Evolutionary conservation across 768 basidiomycete species (phyloP), one percentile per base, ranked within the genome.

Genomic region (Phlegmacium glaucopus): DNA sequence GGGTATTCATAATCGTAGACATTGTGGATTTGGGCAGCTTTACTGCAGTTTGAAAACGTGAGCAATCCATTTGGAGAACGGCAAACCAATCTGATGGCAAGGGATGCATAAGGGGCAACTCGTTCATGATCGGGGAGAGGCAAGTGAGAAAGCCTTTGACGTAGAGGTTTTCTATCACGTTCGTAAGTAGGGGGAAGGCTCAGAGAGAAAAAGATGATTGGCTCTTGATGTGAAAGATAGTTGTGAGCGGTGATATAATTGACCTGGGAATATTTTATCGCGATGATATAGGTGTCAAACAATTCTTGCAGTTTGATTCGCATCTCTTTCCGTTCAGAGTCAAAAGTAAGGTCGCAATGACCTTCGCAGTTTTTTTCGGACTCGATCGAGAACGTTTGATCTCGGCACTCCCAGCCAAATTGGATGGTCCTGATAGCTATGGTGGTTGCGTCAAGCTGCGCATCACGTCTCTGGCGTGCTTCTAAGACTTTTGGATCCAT

Each of bases 351-450:
- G 11, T 35, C 18, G n/a, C 69, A 67, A 18, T 45, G 30, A 9
- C 47, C 47, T 37, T 38, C 35, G 39, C 61, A 65, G 6, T 35
- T 12, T 18, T 67, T 61, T 61, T 80, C 78, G 72, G 76, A 81
- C 61, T 86, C 83, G 37, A 77, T 60, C 13, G 84, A 87, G 49
- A 78, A 74, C 0, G 72, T 68, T 4, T 65, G 59, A 54, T 82
- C 81, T n/a, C 81, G 71, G 49, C 82, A 83, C 54, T 72, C 67
- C 82, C 81, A 82, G 11, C 80, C 78, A 52, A 83, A 82, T 53
- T 83, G 82, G 22, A 85, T 51, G 4, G 62, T 56, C 4, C 49
- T 50, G 41, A 82, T 55, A 6, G 53, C 45, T 18, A 78, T 61
- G 7, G 35, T 29, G 13, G 54, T 51, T 3, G 51, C 29, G n/a